A percentile compares a stretch with the other conserved stretches of the same genome.
Conservation (phyloP, 805 yeast species). For the Pichia manshurica region DNA sequence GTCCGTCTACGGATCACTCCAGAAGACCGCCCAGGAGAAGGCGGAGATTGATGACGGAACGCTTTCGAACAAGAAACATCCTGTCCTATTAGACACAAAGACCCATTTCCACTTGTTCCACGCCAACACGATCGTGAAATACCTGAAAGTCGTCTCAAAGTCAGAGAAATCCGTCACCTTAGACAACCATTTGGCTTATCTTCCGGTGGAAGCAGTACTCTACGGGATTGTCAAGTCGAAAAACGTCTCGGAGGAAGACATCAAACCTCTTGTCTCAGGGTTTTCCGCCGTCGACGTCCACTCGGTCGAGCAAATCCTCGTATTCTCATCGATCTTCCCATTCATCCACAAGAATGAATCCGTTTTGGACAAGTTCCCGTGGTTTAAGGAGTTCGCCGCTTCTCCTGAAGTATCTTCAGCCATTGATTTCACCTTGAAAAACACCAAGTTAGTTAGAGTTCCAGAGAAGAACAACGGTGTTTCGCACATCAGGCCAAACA, state of each 20-base stretch:
- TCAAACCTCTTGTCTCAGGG: slow-evolving; percentile 10
- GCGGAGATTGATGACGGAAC: slow-evolving; percentile 6
- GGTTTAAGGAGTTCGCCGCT: slow-evolving; percentile 40
- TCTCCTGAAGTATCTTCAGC: slow-evolving; percentile 39
- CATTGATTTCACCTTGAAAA: slow-evolving; percentile 39
- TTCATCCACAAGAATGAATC: slow-evolving; percentile 13
- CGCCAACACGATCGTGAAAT: slow-evolving; percentile 66
- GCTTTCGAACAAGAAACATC: slow-evolving; percentile 11
- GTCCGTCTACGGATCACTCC: slow-evolving; percentile 7
- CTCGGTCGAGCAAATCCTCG: slow-evolving; percentile 49
- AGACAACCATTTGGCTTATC: slow-evolving; percentile 12
- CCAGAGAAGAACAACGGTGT: slow-evolving; percentile 39
- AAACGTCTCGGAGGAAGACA: slow-evolving; percentile 20
- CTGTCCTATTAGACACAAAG: slow-evolving; percentile 29
- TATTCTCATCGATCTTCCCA: slow-evolving; percentile 55
- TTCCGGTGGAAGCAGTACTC: slow-evolving; percentile 40
- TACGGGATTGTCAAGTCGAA: slow-evolving; percentile 36
- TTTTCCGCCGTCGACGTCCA: slow-evolving; percentile 27
- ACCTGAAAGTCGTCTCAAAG: slow-evolving; percentile 33
- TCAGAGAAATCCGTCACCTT: no score
- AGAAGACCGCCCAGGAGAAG: slow-evolving; percentile 5
- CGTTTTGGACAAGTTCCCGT: slow-evolving; percentile 17
- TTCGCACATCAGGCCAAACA: slow-evolving; percentile 19
- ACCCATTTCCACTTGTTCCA: slow-evolving; percentile 49
- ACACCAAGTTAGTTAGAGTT: slow-evolving; percentile 39